These are phyloP conservation scores for Aspergillus sp. DNA, from an alignment of 2,329 filamentous ascomycete species.

Conservation along the genomic window DNA sequence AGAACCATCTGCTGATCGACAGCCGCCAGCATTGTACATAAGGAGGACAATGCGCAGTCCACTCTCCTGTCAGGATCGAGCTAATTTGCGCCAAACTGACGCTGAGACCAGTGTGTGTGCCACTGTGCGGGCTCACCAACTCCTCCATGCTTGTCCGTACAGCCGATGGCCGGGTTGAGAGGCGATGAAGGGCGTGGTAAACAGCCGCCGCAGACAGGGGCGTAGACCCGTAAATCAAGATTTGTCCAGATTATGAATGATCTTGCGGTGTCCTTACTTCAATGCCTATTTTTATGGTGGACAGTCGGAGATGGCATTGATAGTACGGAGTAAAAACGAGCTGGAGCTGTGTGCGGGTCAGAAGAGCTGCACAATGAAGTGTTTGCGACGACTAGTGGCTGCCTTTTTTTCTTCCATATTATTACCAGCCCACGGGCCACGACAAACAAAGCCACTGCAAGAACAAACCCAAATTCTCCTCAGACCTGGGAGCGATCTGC, in stretches of 20 bases:
- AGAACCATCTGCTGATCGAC: constrained; percentile 12
- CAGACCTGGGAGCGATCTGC: constrained; percentile 24
- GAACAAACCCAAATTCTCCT: not conserved
- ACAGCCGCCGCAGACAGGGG: not conserved
- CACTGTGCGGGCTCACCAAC: constrained; percentile 8
- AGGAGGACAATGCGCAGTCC: constrained; percentile 16
- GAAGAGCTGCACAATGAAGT: constrained; percentile 29
- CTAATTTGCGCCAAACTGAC: constrained; percentile 12
- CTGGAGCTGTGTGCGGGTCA: constrained; percentile 16
- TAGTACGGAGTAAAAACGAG: not conserved
- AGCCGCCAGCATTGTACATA: constrained; percentile 13
- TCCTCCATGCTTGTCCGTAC: not conserved
- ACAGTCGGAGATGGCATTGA: not conserved
- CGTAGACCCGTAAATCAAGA: not conserved
- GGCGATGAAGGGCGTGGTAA: not conserved
- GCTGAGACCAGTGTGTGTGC: constrained; percentile 7
- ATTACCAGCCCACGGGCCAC: constrained; percentile 1
- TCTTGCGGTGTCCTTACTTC: not conserved
- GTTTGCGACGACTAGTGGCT: constrained; percentile 26
- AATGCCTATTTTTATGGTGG: constrained; percentile 14
- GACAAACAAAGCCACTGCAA: constrained; percentile 7
- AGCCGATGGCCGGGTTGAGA: not conserved
- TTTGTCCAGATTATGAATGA: not conserved
- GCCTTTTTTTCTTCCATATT: constrained; percentile 16
- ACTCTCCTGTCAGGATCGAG: constrained; percentile 16